phyloP scores from a whole-genome alignment of 2,329 filamentous ascomycete species.

The Diplocarpon rosae region DNA sequence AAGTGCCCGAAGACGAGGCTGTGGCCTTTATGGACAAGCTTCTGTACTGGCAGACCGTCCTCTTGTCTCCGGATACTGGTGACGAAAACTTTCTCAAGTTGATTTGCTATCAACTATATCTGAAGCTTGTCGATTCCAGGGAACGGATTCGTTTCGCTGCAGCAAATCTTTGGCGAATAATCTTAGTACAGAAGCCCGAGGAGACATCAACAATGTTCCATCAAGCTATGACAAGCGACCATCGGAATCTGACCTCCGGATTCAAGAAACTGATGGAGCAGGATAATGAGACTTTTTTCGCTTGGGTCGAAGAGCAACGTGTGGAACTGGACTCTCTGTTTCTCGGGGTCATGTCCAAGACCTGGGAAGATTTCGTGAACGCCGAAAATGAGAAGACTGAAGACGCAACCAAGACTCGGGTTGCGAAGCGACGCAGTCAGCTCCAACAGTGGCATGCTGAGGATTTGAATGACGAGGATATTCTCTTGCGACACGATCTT shows the following conservation, averaged over 20 bases:
- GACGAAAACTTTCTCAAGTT: constrained; percentile 77
- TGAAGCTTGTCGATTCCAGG: constrained; percentile 66
- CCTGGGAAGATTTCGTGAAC: constrained; percentile 80
- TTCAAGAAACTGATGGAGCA: constrained; percentile 79
- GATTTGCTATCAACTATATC: constrained; percentile 87
- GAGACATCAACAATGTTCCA: constrained; percentile 67
- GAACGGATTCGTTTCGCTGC: constrained; percentile 60
- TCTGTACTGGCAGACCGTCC: constrained; percentile 90
- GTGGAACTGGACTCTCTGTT: constrained; percentile 72
- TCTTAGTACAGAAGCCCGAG: constrained; percentile 84
- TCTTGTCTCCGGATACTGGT: constrained; percentile 64
- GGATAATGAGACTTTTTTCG: constrained; percentile 78
- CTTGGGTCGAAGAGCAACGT: constrained; percentile 78
- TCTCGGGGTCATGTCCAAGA: constrained; percentile 65
- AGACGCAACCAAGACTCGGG: constrained; percentile 59
- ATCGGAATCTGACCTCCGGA: constrained; percentile 59
- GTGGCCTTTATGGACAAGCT: constrained; percentile 71
- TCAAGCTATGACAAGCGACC: constrained; percentile 58
- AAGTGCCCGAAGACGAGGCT: constrained; percentile 48
- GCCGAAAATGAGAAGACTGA: constrained; percentile 72
- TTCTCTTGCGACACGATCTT: constrained; percentile 71
- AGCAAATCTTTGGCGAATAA: constrained; percentile 78
- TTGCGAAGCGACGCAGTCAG: constrained; percentile 69
- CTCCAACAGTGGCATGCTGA: constrained; percentile 71
- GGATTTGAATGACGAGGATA: constrained; percentile 55